Evolutionary conservation across 208 protist species (phyloP).

Genomic region (Leptomonas seymouri): DNA sequence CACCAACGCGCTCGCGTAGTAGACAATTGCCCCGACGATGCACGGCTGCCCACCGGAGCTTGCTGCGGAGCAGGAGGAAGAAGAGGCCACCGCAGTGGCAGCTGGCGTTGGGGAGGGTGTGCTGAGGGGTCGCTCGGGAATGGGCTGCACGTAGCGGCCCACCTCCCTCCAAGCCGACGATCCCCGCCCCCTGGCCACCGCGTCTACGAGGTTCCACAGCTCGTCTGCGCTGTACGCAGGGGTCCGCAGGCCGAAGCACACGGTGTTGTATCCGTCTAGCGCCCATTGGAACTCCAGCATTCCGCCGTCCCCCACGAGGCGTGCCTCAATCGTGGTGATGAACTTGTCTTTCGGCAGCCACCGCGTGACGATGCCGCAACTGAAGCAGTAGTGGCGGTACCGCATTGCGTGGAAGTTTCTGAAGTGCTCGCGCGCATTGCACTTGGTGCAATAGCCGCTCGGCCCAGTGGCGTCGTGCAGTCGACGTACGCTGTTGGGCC

Average conservation of each 20-base stretch:
- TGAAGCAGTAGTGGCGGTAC: conserved; percentile 44
- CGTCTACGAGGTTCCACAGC: conserved; percentile 40
- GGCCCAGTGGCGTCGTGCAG: conserved; percentile 20
- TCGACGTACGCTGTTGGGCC: conserved; percentile 30
- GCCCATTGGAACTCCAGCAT: conserved; percentile 47
- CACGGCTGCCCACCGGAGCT: conserved; percentile 22
- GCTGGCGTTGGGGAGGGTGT: conserved; percentile 3
- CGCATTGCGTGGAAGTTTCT: conserved; percentile 51
- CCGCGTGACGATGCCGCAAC: conserved; percentile 49
- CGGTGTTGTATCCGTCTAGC: conserved; percentile 43
- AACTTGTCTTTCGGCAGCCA: conserved; percentile 70
- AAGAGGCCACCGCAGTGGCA: background rate
- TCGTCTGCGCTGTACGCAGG: conserved; percentile 48
- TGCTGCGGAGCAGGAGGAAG: background rate
- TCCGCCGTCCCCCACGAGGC: conserved; percentile 63
- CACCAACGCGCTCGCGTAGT: conserved; percentile 76
- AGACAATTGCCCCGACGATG: conserved; percentile 61
- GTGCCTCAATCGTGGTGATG: conserved; percentile 50
- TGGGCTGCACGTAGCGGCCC: conserved; percentile 41
- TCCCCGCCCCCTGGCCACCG: conserved; percentile 14
- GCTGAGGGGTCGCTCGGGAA: conserved; percentile 29
- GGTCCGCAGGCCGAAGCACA: conserved; percentile 36
- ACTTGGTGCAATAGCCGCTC: conserved; percentile 40
- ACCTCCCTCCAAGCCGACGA: conserved; percentile 35
- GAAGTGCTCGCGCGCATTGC: conserved; percentile 46